These are phyloP conservation scores for Melampsora americana DNA, from an alignment of 1,284 basidiomycete genomes.

Conservation along the genomic window DNA sequence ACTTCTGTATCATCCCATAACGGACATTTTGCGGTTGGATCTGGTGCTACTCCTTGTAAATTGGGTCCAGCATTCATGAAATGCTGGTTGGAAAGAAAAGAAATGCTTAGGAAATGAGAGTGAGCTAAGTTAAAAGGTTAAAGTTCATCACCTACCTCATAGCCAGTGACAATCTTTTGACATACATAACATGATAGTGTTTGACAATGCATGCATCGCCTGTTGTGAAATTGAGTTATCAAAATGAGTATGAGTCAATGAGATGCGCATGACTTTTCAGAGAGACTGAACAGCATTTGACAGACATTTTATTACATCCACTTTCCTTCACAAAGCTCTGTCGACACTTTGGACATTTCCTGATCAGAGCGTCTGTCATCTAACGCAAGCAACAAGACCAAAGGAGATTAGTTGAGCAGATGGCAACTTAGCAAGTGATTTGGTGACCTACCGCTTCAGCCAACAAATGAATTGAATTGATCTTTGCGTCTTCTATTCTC, in stretches of 20 bases:
- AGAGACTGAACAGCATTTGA: background rate
- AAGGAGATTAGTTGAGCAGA: background rate
- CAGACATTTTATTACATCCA: constrained; percentile 47
- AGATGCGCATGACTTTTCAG: background rate
- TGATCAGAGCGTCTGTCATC: constrained; percentile 67
- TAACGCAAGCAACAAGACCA: background rate
- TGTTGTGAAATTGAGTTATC: constrained; percentile 67
- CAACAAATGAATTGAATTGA: constrained; percentile 70
- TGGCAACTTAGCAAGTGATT: background rate
- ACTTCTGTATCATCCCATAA: constrained; percentile 63
- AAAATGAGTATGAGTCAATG: constrained; percentile 6
- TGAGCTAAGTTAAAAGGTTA: background rate
- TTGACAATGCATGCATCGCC: constrained; percentile 66
- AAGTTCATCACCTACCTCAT: constrained; percentile 1
- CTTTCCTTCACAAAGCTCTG: constrained; percentile 59
- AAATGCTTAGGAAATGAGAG: background rate
- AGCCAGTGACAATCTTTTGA: constrained; percentile 61
- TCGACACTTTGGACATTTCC: constrained; percentile 73
- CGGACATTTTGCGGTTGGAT: constrained; percentile 57
- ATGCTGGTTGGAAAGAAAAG: background rate
- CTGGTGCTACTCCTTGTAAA: constrained; percentile 13
- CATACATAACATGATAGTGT: constrained; percentile 76
- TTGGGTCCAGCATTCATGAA: background rate
- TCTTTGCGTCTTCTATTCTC: constrained; percentile 66
- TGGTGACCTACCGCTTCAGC: constrained; percentile 75